phyloP scores from a whole-genome alignment of 371 early-diverging fungal genomes.

The Mucor irregularis region DNA sequence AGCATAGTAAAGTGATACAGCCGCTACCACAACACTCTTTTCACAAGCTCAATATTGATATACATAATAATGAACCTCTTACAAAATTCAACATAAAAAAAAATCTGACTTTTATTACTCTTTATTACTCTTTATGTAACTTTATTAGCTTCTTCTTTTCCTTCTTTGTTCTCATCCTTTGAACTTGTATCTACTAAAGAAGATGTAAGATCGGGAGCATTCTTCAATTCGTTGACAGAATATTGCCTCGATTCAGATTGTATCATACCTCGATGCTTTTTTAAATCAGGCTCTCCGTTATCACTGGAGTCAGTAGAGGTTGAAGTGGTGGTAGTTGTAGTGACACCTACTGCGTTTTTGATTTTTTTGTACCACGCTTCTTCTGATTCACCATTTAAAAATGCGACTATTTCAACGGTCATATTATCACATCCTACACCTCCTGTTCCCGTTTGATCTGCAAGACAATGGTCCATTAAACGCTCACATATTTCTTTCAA shows the following conservation, averaged over 20 bases:
- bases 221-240: slow-evolving; percentile 10
- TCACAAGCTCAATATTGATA: too few species aligned
- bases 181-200: neutral
- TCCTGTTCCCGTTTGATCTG: slow-evolving; percentile 75
- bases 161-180: neutral
- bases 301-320: slow-evolving; percentile 13
- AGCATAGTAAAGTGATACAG: too few species aligned
- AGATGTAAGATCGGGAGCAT: slow-evolving; percentile 14
- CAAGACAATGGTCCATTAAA: slow-evolving; percentile 91
- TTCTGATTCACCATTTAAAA: slow-evolving; percentile 73
- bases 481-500: slow-evolving; percentile 81
- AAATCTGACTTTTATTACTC: too few species aligned
- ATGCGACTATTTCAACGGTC: slow-evolving; percentile 91
- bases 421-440: slow-evolving; percentile 99
- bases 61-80: too few species aligned
- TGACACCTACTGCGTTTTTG: neutral
- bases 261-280: neutral
- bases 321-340: neutral
- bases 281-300: neutral
- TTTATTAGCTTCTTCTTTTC: neutral
- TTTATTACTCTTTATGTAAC: too few species aligned
- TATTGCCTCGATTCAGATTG: slow-evolving; percentile 23
- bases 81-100: too few species aligned
- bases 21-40: too few species aligned
- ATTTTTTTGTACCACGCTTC: slow-evolving; percentile 68